phyloP scores from a whole-genome alignment of 305 asterid species.

The Rubia peregrina region DNA sequence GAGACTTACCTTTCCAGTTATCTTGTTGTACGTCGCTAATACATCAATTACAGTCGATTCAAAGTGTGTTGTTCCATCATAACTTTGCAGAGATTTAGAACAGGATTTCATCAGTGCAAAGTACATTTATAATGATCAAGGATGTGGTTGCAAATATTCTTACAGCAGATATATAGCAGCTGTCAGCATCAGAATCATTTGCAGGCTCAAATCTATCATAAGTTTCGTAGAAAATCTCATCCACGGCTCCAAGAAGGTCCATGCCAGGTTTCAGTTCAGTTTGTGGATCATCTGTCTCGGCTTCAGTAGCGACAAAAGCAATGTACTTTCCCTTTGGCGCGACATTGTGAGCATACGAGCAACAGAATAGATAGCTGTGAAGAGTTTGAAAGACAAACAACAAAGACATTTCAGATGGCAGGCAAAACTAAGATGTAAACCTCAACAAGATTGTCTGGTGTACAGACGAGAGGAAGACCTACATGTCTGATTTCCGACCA shows the following conservation, averaged over 20 bases:
- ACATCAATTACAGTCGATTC: conserved; percentile 88
- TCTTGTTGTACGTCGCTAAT: conserved; percentile 69
- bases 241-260: conserved; percentile 75
- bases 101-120: background rate
- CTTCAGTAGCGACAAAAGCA: conserved; percentile 79
- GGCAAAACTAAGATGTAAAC: background rate
- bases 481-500: conserved; percentile 95
- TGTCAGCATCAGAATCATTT: conserved; percentile 43
- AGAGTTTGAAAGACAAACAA: background rate
- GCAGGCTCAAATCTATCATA: conserved; percentile 67
- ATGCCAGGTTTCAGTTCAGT: conserved; percentile 91
- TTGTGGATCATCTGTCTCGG: conserved; percentile 82
- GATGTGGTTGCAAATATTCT: background rate
- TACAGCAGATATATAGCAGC: conserved; percentile 67
- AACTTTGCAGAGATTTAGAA: conserved; percentile 50
- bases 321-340: conserved; percentile 84
- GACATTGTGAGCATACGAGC: conserved; percentile 84
- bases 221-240: conserved; percentile 82
- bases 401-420: background rate
- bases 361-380: conserved; percentile 85
- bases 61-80: conserved; percentile 83
- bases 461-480: conserved; percentile 19
- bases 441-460: background rate
- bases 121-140: background rate
- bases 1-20: conserved; percentile 73